Evolutionary conservation across 2,329 filamentous ascomycete species (phyloP).

Genomic region (Aspergillus phoenicis): DNA sequence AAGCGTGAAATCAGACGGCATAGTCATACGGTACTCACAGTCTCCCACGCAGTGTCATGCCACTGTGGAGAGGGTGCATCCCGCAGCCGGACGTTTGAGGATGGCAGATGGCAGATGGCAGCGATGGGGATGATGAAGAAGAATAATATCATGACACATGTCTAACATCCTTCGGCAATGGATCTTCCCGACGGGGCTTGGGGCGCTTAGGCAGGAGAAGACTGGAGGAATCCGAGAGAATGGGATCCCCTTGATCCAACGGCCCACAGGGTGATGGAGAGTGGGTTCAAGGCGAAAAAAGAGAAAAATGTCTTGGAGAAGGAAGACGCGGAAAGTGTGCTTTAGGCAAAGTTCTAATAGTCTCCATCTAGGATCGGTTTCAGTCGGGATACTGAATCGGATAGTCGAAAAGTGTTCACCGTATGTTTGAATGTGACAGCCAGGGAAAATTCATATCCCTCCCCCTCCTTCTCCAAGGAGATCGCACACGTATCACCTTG

Average conservation of each 20-base stretch:
- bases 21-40: constrained; percentile 7
- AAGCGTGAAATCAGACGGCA: constrained; percentile 2
- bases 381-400: background rate
- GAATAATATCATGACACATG: background rate
- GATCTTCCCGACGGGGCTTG: constrained; percentile 5
- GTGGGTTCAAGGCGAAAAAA: background rate
- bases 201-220: constrained; percentile 1
- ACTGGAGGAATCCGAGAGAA: constrained; percentile 3
- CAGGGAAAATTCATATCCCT: constrained; percentile 1
- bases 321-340: background rate
- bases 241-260: constrained; percentile 2
- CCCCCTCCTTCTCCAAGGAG: background rate
- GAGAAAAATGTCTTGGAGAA: background rate
- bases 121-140: background rate
- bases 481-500: constrained; percentile 7
- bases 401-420: constrained; percentile 3
- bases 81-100: background rate
- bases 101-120: background rate
- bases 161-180: background rate
- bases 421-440: constrained; percentile 4
- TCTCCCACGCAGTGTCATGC: constrained; percentile 4
- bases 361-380: constrained; percentile 2
- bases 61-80: constrained; percentile 2
- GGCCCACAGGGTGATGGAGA: constrained; percentile 5
- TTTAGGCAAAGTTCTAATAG: too few species aligned